A percentile compares a stretch with the other conserved stretches of the same genome.
Evolutionary conservation across 148 eudicot species (phyloP).

Genomic region (Camellia lanceoleosa): DNA sequence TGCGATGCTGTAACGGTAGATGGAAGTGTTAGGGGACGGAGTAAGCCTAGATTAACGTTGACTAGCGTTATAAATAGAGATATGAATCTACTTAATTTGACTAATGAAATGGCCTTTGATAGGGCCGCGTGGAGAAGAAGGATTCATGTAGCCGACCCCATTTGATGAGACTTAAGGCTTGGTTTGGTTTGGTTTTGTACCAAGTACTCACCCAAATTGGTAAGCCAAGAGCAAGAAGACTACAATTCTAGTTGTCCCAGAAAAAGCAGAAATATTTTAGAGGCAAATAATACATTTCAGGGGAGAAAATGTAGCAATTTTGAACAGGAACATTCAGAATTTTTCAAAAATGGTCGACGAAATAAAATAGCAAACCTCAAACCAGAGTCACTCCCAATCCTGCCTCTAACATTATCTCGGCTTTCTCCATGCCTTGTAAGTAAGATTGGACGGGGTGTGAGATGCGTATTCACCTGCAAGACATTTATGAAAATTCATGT

Average conservation of each 20-base stretch:
- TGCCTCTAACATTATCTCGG: constrained; percentile 81
- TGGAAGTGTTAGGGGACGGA: too few relatives aligned
- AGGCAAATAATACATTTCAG: neutral
- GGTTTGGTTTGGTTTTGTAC: too few relatives aligned
- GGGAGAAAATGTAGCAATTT: neutral
- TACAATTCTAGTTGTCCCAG: neutral
- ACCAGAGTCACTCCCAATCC: constrained; percentile 87
- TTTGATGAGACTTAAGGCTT: too few relatives aligned
- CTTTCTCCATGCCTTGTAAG: constrained; percentile 99
- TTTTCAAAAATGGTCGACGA: neutral
- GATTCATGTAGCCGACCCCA: too few relatives aligned
- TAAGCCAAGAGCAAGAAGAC: neutral
- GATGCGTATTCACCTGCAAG: constrained; percentile 85
- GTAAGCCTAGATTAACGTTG: too few relatives aligned
- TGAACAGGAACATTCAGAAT: neutral
- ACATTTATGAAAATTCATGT: constrained; percentile 11
- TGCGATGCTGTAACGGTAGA: too few relatives aligned
- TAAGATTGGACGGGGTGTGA: constrained; percentile 91
- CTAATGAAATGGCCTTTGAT: too few relatives aligned
- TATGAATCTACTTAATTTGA: too few relatives aligned
- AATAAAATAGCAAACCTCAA: constrained; percentile 47
- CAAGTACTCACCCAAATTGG: neutral
- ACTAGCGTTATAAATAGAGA: too few relatives aligned
- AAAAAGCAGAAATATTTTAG: neutral
- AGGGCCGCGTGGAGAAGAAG: too few relatives aligned